Conservation (phyloP, 2,329 filamentous ascomycete genomes). For the Sarocladium brachiariae region DNA sequence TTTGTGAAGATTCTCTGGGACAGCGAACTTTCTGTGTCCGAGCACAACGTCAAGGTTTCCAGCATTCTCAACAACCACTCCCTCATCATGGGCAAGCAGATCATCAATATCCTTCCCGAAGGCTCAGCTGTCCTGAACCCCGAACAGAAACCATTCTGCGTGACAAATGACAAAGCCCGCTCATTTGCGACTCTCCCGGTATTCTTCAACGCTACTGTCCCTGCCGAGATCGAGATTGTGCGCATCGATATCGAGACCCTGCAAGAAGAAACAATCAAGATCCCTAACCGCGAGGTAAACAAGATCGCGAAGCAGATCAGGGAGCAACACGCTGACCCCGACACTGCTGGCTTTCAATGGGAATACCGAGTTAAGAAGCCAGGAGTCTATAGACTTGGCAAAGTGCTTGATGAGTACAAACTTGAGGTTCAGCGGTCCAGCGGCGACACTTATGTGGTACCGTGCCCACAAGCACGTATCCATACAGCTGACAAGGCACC, state of each 20-base stretch:
- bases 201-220: constrained; percentile 87
- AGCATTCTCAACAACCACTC: constrained; percentile 87
- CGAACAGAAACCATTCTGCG: constrained; percentile 70
- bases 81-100: constrained; percentile 90
- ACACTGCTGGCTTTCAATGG: constrained; percentile 57
- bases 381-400: constrained; percentile 77
- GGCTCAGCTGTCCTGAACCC: constrained; percentile 90
- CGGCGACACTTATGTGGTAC: constrained; percentile 76
- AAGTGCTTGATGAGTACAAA: constrained; percentile 88
- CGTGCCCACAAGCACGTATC: constrained; percentile 75
- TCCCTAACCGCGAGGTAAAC: constrained; percentile 67
- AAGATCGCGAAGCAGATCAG: constrained; percentile 63
- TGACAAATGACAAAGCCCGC: constrained; percentile 53
- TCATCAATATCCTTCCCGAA: constrained; percentile 95
- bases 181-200: constrained; percentile 67
- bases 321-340: constrained; percentile 57
- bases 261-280: constrained; percentile 69
- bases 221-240: constrained; percentile 80
- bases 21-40: constrained; percentile 87
- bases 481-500: constrained; percentile 54
- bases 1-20: constrained; percentile 81
- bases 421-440: constrained; percentile 76
- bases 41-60: constrained; percentile 81
- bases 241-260: constrained; percentile 79
- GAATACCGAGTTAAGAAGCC: constrained; percentile 74